Evolutionary conservation across 2,329 filamentous ascomycete species (phyloP).

Genomic region (Sclerotinia borealis): DNA sequence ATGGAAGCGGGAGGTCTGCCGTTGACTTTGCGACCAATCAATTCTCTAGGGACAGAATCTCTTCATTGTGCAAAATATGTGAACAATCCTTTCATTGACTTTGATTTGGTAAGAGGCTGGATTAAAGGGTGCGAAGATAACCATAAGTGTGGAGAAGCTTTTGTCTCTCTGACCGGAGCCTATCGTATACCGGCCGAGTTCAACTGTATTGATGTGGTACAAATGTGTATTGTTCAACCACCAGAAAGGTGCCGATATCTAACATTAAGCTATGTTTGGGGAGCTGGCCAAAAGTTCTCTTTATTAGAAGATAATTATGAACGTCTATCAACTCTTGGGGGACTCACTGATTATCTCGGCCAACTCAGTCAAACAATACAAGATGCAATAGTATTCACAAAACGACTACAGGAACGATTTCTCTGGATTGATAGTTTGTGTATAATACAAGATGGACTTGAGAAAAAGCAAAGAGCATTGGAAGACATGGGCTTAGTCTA

Average conservation of each 20-base stretch:
- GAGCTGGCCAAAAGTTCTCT: not conserved
- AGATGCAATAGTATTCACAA: conserved; percentile 2
- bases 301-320: not conserved
- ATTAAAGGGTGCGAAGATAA: not conserved
- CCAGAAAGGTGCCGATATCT: not conserved
- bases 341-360: not conserved
- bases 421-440: conserved; percentile 11
- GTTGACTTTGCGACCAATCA: not conserved
- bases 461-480: not conserved
- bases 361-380: not conserved
- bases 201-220: not conserved
- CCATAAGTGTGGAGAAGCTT: not conserved
- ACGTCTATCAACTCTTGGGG: not conserved
- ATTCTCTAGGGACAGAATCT: not conserved
- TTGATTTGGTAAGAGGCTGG: not conserved
- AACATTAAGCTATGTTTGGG: not conserved
- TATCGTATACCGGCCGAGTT: not conserved
- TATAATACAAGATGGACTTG: conserved; percentile 8
- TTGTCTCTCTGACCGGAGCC: not conserved
- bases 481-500: conserved; percentile 8
- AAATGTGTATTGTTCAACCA: conserved; percentile 1
- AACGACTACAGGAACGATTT: not conserved
- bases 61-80: not conserved
- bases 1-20: not conserved
- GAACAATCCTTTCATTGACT: not conserved